Evolutionary conservation across 2,329 filamentous ascomycete species (phyloP), one percentile per base, ranked within the genome.

Genomic region (Pleurostoma richardsiae): DNA sequence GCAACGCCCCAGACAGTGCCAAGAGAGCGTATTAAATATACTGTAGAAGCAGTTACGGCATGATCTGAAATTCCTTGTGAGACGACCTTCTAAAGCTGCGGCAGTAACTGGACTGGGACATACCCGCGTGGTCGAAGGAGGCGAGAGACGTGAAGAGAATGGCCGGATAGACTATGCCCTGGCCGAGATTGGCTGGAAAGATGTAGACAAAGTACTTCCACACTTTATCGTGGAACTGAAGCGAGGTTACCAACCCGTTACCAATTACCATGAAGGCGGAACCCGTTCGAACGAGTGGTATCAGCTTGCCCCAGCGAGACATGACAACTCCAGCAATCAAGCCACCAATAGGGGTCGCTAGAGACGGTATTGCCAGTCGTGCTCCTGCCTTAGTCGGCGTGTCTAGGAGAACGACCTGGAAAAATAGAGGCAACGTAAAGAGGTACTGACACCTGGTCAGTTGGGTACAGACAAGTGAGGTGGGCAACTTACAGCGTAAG

Each of bases 351-450:
- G 80, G 80, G 0, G 76, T 76, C 0, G 77, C 80, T 8, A 86
- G 57, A 0, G 82, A 84, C 2, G 84, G 80, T 2, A 83, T 76
- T 0, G 82, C 76, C 5, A 88, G 75, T 2, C 83, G 76, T 5
- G 81, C 73, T 1, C 85, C 84, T 1, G 85, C 84, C 10, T 73
- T 71, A 0, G 83, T 82, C 0, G 85, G 77, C 0, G 79, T 79
- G 49, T 86, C 82, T 3, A 80, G 64, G 3, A 85, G 72, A 5
- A 86, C 80, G 0, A 80, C 80, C 54, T 86, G 83, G 58, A 86
- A 88, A 65, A 85, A 88, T 4, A 88, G 67, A 0, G 85, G 85
- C 1, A 85, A 73, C 57, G 85, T 84, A 66, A 88, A 88, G 11
- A 87, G 68, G 52, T 86, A 79, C 72, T 77, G n/a, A n/a, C 8